A percentile compares a stretch with the other conserved stretches of the same genome.
These are phyloP conservation scores for Amyloporia xantha DNA, from an alignment of 768 basidiomycete species.

Conservation along the genomic window DNA sequence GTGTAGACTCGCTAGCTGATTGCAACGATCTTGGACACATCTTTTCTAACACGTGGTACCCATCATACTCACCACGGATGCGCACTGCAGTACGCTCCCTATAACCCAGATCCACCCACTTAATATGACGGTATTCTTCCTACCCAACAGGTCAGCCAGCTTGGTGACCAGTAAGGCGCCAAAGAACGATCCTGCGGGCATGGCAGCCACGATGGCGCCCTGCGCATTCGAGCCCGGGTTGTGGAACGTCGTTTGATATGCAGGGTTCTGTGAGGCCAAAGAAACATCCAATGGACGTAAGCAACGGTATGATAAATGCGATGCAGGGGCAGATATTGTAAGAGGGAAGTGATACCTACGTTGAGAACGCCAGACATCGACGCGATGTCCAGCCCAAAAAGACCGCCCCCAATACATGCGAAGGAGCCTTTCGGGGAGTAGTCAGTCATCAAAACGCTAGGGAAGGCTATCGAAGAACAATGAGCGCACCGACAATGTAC, in stretches of 20 bases:
- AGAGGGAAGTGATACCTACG: too few species aligned
- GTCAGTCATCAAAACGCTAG: too few species aligned
- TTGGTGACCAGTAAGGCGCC: conserved; percentile 58
- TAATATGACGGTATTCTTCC: conserved; percentile 60
- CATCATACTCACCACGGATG: conserved; percentile 38
- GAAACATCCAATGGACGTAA: too few species aligned
- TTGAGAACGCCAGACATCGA: conserved; percentile 75
- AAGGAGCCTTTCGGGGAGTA: conserved; percentile 44
- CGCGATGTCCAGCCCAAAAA: conserved; percentile 78
- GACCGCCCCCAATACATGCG: conserved; percentile 75
- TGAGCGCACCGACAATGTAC: conserved; percentile 52
- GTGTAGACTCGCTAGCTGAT: too few species aligned
- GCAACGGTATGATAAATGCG: too few species aligned
- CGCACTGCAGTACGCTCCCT: conserved; percentile 67
- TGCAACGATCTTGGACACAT: too few species aligned
- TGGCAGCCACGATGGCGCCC: conserved; percentile 74
- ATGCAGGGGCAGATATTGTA: too few species aligned
- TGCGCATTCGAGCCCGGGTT: conserved; percentile 47
- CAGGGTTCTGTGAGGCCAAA: conserved; percentile 25
- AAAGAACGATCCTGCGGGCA: conserved; percentile 69
- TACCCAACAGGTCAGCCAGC: conserved; percentile 61
- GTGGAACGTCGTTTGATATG: conserved; percentile 27
- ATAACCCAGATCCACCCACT: conserved; percentile 68
- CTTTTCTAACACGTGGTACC: too few species aligned
- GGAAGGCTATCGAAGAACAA: too few species aligned